Percentiles rank a stretch among this genome's conserved stretches.
Conservation (phyloP, 352 stramenopile species). For the Pythium brassicae region DNA sequence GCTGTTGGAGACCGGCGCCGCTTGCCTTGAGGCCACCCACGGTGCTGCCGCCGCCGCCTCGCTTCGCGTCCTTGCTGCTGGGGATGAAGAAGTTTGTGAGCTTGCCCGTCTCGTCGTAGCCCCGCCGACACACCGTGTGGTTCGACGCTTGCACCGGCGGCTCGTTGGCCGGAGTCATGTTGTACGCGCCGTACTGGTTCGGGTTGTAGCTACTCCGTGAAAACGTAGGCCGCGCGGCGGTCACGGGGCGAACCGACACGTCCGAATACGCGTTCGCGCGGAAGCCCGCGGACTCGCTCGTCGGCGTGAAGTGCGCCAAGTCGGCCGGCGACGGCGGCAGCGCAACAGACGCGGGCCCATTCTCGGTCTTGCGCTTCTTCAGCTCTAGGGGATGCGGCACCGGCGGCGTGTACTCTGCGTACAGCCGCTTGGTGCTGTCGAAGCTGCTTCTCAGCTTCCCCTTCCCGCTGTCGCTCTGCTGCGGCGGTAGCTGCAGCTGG, state of each 20-base stretch:
- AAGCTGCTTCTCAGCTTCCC: conserved; percentile 24
- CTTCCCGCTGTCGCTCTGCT: conserved; percentile 20
- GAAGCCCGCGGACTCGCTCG: conserved; percentile 33
- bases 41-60: not conserved
- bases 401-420: conserved; percentile 17
- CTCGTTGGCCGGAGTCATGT: conserved; percentile 39
- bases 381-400: conserved; percentile 25
- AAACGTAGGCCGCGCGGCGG: conserved; percentile 31
- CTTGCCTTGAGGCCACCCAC: conserved; percentile 3
- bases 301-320: conserved; percentile 18
- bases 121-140: conserved; percentile 42
- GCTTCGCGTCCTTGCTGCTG: conserved; percentile 33
- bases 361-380: conserved; percentile 60
- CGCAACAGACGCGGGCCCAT: not conserved
- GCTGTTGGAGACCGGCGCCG: conserved; percentile 19
- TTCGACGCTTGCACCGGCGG: conserved; percentile 33
- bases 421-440: conserved; percentile 22
- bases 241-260: conserved; percentile 40
- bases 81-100: conserved; percentile 73
- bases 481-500: conserved; percentile 15
- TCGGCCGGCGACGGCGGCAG: conserved; percentile 10
- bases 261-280: conserved; percentile 65
- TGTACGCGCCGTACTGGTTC: conserved; percentile 68
- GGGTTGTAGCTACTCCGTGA: conserved; percentile 54
- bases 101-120: conserved; percentile 75